A percentile compares a stretch with the other conserved stretches of the same genome.
Evolutionary conservation across 2,329 filamentous ascomycete genomes (phyloP).

Genomic region (Mycosphaerella sp.): DNA sequence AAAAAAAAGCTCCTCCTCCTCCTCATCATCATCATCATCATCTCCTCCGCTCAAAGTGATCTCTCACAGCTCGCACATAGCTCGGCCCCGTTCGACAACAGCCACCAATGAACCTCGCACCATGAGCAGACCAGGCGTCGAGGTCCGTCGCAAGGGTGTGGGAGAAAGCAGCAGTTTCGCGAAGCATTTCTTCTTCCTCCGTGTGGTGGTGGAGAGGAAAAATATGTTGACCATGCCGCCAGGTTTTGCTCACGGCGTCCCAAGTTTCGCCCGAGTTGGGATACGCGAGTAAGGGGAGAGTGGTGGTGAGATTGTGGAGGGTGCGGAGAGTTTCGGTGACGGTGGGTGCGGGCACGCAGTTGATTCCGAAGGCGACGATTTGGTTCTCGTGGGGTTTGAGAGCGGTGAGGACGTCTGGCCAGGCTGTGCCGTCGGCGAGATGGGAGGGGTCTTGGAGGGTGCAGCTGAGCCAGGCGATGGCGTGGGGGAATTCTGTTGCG

Average conservation of each 20-base stretch:
- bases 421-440: conserved; percentile 40
- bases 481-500: conserved; percentile 33
- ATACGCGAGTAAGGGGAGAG: conserved; percentile 36
- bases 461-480: conserved; percentile 40
- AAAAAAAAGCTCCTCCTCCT: no score
- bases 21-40: no score
- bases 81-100: conserved; percentile 43
- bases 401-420: conserved; percentile 31
- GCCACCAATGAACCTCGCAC: conserved; percentile 42
- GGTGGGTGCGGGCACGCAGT: conserved; percentile 39
- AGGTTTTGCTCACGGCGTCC: conserved; percentile 38
- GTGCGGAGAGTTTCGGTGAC: conserved; percentile 33
- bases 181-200: conserved; percentile 19
- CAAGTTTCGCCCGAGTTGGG: conserved; percentile 46
- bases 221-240: conserved; percentile 26
- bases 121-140: conserved; percentile 31
- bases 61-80: conserved; percentile 16
- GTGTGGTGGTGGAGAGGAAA: conserved; percentile 21
- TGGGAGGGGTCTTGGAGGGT: conserved; percentile 36
- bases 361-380: conserved; percentile 42
- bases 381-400: conserved; percentile 29
- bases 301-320: conserved; percentile 32
- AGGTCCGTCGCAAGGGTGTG: conserved; percentile 13
- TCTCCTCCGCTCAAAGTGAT: conserved; percentile 1
- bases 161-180: conserved; percentile 1